A percentile compares a stretch with the other conserved stretches of the same genome.
phyloP scores from a whole-genome alignment of 1,284 basidiomycete species.

The Tylopilus sp. region DNA sequence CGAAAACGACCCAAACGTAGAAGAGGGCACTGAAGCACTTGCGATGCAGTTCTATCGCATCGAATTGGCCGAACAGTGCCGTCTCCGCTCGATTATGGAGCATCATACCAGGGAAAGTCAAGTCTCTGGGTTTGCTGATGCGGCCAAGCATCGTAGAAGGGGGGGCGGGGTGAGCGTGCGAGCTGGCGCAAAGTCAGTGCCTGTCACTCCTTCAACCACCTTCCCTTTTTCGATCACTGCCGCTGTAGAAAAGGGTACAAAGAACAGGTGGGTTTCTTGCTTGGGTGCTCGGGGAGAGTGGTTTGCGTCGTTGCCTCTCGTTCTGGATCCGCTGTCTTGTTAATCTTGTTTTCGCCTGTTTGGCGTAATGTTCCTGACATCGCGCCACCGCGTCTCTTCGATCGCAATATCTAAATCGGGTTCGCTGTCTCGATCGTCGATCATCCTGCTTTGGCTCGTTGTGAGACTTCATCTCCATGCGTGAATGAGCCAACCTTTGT shows the following conservation, averaged over 20 bases:
- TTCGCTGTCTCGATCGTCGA: slow-evolving; percentile 4
- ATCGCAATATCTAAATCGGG: neutral
- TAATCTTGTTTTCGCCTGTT: neutral
- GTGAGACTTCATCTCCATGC: neutral
- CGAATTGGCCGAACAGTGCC: slow-evolving; percentile 85
- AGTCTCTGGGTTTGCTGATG: slow-evolving; percentile 1
- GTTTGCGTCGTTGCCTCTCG: neutral
- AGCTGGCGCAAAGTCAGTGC: slow-evolving; percentile 22
- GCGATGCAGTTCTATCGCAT: slow-evolving; percentile 91
- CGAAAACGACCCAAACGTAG: slow-evolving; percentile 40
- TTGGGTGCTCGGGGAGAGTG: slow-evolving; percentile 32
- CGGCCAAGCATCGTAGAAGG: slow-evolving; percentile 8
- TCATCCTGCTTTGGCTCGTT: slow-evolving; percentile 3
- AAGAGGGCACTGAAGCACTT: slow-evolving; percentile 73
- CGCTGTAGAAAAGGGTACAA: slow-evolving; percentile 90
- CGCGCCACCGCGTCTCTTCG: neutral
- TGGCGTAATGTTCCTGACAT: neutral
- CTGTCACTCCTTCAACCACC: slow-evolving; percentile 23
- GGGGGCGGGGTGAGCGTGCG: slow-evolving; percentile 6
- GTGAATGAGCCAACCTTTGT: neutral
- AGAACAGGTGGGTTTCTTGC: slow-evolving; percentile 71
- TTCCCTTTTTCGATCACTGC: slow-evolving; percentile 95
- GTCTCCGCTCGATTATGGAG: slow-evolving; percentile 89
- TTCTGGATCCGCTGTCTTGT: neutral
- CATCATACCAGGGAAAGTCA: slow-evolving; percentile 68